Conservation (phyloP, 345 rosid species). For the Alliaria petiolata region DNA sequence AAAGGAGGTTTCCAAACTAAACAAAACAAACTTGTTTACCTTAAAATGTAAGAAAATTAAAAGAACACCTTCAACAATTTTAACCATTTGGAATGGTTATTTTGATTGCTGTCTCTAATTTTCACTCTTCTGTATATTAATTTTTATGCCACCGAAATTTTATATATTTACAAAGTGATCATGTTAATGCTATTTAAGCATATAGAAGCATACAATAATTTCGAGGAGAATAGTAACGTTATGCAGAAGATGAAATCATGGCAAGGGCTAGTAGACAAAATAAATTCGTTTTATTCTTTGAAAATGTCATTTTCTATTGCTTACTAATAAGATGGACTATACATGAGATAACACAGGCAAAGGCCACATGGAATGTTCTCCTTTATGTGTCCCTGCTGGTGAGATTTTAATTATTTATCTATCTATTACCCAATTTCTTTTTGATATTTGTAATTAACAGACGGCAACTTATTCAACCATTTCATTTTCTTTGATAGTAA, state of each 20-base stretch:
- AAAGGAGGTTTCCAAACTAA: background rate
- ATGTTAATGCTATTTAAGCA: background rate
- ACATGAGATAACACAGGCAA: slow-evolving; percentile 24
- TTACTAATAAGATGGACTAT: slow-evolving; percentile 24
- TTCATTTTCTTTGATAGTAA: slow-evolving; percentile 16
- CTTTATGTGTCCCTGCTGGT: slow-evolving; percentile 22
- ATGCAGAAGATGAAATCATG: background rate
- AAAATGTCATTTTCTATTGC: slow-evolving; percentile 31
- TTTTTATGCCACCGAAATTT: background rate
- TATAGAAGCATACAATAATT: slow-evolving; percentile 8
- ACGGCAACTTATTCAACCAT: slow-evolving; percentile 4
- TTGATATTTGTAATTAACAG: slow-evolving; percentile 16
- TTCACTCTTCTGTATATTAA: background rate
- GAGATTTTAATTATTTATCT: slow-evolving; percentile 13
- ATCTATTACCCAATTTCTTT: background rate
- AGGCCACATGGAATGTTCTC: slow-evolving; percentile 37
- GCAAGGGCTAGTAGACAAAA: slow-evolving; percentile 25
- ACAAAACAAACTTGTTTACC: background rate
- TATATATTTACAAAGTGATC: background rate
- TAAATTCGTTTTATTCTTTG: background rate
- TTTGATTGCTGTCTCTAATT: too few species aligned
- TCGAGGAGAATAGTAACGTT: slow-evolving; percentile 15
- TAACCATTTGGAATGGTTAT: background rate
- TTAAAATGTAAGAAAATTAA: background rate
- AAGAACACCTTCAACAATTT: background rate